Conservation (phyloP, 176 grass and related monocot genomes). For the Musa schizocarpa region DNA sequence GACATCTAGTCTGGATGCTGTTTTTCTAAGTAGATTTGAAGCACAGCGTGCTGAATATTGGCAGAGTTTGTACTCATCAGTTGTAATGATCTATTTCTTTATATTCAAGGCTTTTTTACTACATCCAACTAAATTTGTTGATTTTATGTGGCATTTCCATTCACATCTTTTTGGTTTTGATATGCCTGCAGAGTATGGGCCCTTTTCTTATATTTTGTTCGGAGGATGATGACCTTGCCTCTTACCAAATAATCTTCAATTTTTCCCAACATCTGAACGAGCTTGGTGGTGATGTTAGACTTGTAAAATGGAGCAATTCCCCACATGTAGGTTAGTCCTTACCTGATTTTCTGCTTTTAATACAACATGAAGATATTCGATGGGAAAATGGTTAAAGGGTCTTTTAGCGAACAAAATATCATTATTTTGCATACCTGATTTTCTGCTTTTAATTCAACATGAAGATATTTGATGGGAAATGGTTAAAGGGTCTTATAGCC, state of each 20-base stretch:
- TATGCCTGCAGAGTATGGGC: conserved; percentile 47
- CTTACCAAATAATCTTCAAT: conserved; percentile 57
- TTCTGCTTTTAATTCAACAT: background rate
- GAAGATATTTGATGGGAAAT: background rate
- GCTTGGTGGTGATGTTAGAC: conserved; percentile 65
- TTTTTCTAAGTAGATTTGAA: conserved; percentile 89
- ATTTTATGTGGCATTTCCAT: conserved; percentile 2
- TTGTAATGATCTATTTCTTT: conserved; percentile 39
- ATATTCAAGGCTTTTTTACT: background rate
- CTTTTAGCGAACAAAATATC: too few species aligned
- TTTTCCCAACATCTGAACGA: conserved; percentile 62
- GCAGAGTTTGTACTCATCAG: conserved; percentile 82
- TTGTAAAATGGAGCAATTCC: conserved; percentile 75
- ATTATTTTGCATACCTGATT: background rate
- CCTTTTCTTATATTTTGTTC: conserved; percentile 92
- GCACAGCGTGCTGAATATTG: conserved; percentile 84
- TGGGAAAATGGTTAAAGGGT: too few species aligned
- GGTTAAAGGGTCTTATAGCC: too few species aligned
- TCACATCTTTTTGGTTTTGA: background rate
- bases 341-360: background rate
- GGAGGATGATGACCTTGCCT: conserved; percentile 76
- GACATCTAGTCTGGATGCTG: conserved; percentile 71
- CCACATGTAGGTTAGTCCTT: conserved; percentile 49
- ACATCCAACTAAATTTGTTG: background rate
- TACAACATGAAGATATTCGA: background rate